Conservation (phyloP, 2,329 filamentous ascomycete species). For the Clonostachys chloroleuca region DNA sequence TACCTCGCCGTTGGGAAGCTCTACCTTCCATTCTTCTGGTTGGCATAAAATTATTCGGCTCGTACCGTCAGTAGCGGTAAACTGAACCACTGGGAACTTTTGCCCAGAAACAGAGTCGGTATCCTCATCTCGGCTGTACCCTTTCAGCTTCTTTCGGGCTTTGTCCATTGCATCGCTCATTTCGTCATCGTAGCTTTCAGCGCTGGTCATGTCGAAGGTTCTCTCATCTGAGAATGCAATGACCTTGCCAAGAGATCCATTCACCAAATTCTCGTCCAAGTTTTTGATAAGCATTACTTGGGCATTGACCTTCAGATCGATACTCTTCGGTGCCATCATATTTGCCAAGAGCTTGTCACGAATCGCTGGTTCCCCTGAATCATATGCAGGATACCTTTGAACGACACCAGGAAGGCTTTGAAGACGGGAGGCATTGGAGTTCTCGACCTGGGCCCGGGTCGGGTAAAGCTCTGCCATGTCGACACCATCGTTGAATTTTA, state of each 20-base stretch:
- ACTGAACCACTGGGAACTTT: slow-evolving; percentile 80
- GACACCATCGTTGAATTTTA: slow-evolving; percentile 70
- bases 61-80: slow-evolving; percentile 72
- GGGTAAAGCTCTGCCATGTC: slow-evolving; percentile 82
- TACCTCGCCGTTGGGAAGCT: slow-evolving; percentile 90
- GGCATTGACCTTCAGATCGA: slow-evolving; percentile 83
- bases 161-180: slow-evolving; percentile 36
- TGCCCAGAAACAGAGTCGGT: slow-evolving; percentile 22
- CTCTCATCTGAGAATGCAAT: slow-evolving; percentile 35
- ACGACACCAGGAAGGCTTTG: slow-evolving; percentile 63
- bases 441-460: slow-evolving; percentile 83
- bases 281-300: slow-evolving; percentile 99
- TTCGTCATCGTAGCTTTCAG: slow-evolving; percentile 37
- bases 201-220: slow-evolving; percentile 28
- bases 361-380: slow-evolving; percentile 67
- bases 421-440: slow-evolving; percentile 75
- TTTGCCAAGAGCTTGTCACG: slow-evolving; percentile 78
- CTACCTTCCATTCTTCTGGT: slow-evolving; percentile 92
- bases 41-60: slow-evolving; percentile 64
- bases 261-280: slow-evolving; percentile 88
- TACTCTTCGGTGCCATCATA: slow-evolving; percentile 84
- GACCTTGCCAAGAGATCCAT: slow-evolving; percentile 88
- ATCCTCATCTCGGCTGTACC: slow-evolving; percentile 35
- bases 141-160: slow-evolving; percentile 52
- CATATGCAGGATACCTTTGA: slow-evolving; percentile 67